Conservation (phyloP, 805 yeast genomes). For the Ascoidea asiatica region DNA sequence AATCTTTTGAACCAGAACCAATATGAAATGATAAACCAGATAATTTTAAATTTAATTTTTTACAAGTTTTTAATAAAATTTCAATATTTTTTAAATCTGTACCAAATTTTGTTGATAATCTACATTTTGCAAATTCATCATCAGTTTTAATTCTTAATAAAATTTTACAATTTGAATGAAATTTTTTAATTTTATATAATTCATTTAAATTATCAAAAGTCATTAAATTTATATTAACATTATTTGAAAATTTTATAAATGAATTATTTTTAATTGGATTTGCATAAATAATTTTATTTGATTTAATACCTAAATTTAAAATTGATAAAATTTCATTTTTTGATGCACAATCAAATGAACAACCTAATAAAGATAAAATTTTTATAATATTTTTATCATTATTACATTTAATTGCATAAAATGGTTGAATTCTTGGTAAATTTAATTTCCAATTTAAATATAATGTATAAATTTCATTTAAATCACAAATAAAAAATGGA, state of each 20-base stretch:
- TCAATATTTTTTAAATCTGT: constrained; percentile 46
- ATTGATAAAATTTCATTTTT: constrained; percentile 65
- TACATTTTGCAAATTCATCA: constrained; percentile 78
- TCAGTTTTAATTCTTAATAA: constrained; percentile 80
- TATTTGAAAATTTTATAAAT: constrained; percentile 59
- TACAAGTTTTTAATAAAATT: constrained; percentile 46
- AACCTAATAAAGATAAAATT: constrained; percentile 46
- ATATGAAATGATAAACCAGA: constrained; percentile 91
- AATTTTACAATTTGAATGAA: constrained; percentile 57
- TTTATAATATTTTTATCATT: constrained; percentile 49
- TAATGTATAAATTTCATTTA: constrained; percentile 56
- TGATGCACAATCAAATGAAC: constrained; percentile 90
- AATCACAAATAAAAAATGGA: constrained; percentile 80
- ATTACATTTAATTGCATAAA: constrained; percentile 92
- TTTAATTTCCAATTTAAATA: constrained; percentile 45
- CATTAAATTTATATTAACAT: constrained; percentile 46
- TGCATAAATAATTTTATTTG: constrained; percentile 71
- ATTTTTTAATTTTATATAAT: constrained; percentile 52
- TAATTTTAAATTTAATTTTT: constrained; percentile 45
- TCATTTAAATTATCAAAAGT: constrained; percentile 88
- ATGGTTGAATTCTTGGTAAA: constrained; percentile 73
- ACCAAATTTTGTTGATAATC: constrained; percentile 81
- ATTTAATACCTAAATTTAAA: constrained; percentile 45
- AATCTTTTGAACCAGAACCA: constrained; percentile 85
- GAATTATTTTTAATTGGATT: constrained; percentile 90